Base-by-base conservation (phyloP, 441 rosid genomes). In the Arabidopsis hybrid region DNA sequence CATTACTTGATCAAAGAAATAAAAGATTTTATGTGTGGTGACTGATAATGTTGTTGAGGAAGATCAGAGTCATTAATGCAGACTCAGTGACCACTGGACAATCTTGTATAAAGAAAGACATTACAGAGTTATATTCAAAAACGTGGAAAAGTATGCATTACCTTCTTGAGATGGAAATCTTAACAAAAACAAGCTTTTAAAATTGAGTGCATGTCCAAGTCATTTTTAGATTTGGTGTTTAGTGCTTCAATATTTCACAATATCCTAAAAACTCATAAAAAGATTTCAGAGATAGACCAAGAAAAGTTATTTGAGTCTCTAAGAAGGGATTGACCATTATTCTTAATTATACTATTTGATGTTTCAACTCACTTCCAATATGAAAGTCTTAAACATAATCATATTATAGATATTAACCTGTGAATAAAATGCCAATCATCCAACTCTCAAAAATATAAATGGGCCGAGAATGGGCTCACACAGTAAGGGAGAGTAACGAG, bases 391-490 rank as follows among this genome's bases (percentile, higher is more conserved):
- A 21, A 21, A 21, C 26, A 21, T 21, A 21, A 21, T 21, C 26
- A 21, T 21, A 21, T 21, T 21, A 21, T 21, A 21, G 26, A 21
- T 21, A 21, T 21, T 21, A 21, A 21, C 26, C 26, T 21, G 26
- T 21, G 26, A 21, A 21, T 21, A 21, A 21, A 21, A 21, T 21
- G 26, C 26, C 26, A 8, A 40, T 29, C 5, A 11, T 43, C 11
- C 5, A 43, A 13, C 47, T 43, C 47, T 39, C 14, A 13, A 43
- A 13, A 43, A 12, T n/a, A 16, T 2, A 26, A 35, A 35, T 61
- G 74, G 78, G 79, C 79, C 69, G n/a, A 18, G 4, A 60, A 45
- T 75, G 79, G 73, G 79, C 79, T 53, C 4, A 13, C 36, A 49
- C 11, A 4, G 66, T 4, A 26, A 36, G 21, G 61, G 56, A 38